Base-by-base conservation (phyloP, 2,329 filamentous ascomycete species). In the Stemphylium vesicarium region DNA sequence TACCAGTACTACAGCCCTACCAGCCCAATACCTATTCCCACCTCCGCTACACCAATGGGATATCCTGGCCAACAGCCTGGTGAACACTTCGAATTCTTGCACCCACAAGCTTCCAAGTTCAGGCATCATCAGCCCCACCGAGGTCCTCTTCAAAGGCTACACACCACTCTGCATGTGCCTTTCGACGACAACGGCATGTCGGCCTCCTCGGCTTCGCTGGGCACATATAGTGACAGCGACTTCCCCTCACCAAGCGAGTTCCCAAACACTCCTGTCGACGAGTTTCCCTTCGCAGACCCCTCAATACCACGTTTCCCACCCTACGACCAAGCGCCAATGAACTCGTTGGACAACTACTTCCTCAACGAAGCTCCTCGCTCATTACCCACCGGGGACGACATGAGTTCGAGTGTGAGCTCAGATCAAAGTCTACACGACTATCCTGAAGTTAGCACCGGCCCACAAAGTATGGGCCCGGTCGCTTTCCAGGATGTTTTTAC, bases 201-300 rank as follows among this genome's bases (percentile, higher is more conserved):
- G 20, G 73, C 75, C 16, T 80, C 80, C 4, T 77, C 77, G 7
- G 77, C 77, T 43, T 80, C 79, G 6, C 65, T 79, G 18, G 77
- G 77, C 45, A 79, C 79, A 13, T 81, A 78, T 62, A 77, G 78
- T 49, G 79, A 81, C 53, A 77, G 78, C 50, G 79, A 81, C 56
- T 81, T 78, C 53, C 75, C 77, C 29, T 80, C 79, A 16, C 79
- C 79, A 11, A 66, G 75, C 55, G 79, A 82, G 51, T 81, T 75
- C 51, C 78, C 79, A 15, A 75, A 77, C 10, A 81, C 80, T 15
- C 78, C 80, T 22, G 77, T 78, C 8, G 77, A 78, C 16, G 79
- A 79, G 39, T 73, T 74, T 41, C 68, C 71, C 6, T 77, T 77
- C 57, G 65, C 71, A 36, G 77, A 80, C 31, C 67, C 76, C 38